Percentiles rank a stretch among this genome's conserved stretches.
These are phyloP conservation scores for Clonostachys solani DNA, from an alignment of 2,329 filamentous ascomycete genomes.

Conservation along the genomic window DNA sequence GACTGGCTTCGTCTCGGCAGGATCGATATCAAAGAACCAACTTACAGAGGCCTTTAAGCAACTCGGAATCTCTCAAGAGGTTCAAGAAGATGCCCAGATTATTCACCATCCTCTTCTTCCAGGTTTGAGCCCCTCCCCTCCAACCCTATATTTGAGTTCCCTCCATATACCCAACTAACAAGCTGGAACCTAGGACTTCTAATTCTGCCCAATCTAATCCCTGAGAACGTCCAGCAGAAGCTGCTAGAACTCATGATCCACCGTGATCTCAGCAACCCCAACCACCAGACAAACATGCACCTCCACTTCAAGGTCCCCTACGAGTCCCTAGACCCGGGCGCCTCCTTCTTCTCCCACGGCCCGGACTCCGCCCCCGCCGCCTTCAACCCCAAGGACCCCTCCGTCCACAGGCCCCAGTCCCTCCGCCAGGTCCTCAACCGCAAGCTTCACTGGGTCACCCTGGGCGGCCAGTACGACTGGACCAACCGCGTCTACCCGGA, in stretches of 20 bases:
- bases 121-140: constrained; percentile 41
- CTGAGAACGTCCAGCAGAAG: constrained; percentile 60
- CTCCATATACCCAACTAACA: background rate
- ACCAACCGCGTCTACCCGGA: constrained; percentile 77
- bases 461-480: constrained; percentile 97
- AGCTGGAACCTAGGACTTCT: constrained; percentile 59
- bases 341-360: constrained; percentile 51
- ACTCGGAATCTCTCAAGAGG: constrained; percentile 23
- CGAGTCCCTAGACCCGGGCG: constrained; percentile 13
- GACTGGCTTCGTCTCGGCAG: constrained; percentile 39
- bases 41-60: constrained; percentile 37
- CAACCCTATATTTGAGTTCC: too few relatives aligned
- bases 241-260: constrained; percentile 75
- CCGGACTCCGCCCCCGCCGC: constrained; percentile 43
- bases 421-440: constrained; percentile 68
- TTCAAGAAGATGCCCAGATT: constrained; percentile 38
- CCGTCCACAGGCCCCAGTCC: constrained; percentile 70
- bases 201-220: constrained; percentile 71
- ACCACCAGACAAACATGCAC: constrained; percentile 87
- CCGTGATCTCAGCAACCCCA: constrained; percentile 65
- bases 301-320: constrained; percentile 73
- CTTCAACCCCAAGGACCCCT: constrained; percentile 64
- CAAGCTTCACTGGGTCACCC: constrained; percentile 87
- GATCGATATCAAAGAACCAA: constrained; percentile 33
- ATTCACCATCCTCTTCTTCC: constrained; percentile 64